Percentiles rank a stretch among this genome's conserved stretches.
phyloP scores from a whole-genome alignment of 2,329 filamentous ascomycete species.

The Cladosporium sp. region DNA sequence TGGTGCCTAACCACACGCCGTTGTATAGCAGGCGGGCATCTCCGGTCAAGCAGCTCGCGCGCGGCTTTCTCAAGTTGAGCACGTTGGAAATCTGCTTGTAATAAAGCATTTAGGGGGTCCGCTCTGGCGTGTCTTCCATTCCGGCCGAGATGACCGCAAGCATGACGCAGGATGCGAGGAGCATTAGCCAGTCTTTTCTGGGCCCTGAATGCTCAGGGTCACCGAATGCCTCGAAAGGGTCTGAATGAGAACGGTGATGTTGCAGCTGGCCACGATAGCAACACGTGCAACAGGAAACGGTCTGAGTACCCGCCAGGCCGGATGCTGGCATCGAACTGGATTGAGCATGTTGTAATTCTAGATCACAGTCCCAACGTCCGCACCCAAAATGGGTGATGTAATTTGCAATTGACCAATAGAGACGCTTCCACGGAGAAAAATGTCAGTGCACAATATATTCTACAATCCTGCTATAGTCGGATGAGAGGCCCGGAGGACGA shows the following conservation, averaged over 20 bases:
- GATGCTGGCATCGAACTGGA: not conserved
- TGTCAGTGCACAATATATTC: not conserved
- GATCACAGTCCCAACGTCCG: not conserved
- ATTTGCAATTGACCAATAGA: not conserved
- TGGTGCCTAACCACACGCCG: not conserved
- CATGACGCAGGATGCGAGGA: no score
- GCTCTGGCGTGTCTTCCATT: no score
- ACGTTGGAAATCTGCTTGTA: not conserved
- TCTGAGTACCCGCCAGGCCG: not conserved
- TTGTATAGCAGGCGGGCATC: not conserved
- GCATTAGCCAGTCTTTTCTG: no score
- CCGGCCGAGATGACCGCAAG: no score
- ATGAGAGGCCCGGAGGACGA: no score
- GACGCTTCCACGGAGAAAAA: not conserved
- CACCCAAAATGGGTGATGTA: not conserved
- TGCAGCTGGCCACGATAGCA: not conserved
- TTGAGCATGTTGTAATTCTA: not conserved
- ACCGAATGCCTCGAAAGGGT: no score
- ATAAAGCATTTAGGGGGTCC: not conserved
- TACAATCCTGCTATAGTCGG: not conserved
- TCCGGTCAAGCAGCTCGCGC: not conserved
- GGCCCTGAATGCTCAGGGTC: no score
- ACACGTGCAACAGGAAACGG: not conserved
- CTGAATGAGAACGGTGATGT: not conserved
- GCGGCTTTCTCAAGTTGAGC: not conserved